These are phyloP conservation scores for Epithele typhae DNA, from an alignment of 768 basidiomycete genomes.

Conservation along the genomic window DNA sequence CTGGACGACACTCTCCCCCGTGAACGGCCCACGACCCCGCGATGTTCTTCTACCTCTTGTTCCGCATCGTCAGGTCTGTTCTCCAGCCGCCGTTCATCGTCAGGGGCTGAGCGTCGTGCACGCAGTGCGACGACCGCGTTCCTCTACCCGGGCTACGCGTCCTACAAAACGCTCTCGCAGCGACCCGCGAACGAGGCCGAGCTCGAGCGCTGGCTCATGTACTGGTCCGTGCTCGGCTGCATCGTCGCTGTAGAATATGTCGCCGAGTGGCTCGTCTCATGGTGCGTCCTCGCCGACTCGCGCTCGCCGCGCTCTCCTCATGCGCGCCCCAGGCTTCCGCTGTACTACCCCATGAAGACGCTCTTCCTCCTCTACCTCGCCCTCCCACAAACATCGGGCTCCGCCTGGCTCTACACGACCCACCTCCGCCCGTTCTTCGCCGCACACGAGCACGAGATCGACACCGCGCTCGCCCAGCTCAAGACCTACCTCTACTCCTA, in stretches of 20 bases:
- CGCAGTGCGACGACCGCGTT: constrained; percentile 69
- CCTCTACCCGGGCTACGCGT: constrained; percentile 91
- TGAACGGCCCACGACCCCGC: neutral
- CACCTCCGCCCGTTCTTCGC: constrained; percentile 83
- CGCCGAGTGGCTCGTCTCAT: constrained; percentile 83
- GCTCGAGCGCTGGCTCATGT: constrained; percentile 94
- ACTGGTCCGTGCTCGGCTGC: constrained; percentile 88
- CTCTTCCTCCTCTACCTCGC: constrained; percentile 86
- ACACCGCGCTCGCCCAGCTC: constrained; percentile 66
- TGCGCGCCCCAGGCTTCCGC: constrained; percentile 63
- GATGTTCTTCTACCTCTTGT: constrained; percentile 42
- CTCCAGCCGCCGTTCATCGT: too few species aligned
- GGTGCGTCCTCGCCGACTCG: constrained; percentile 45
- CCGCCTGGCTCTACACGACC: constrained; percentile 76
- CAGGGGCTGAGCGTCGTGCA: neutral
- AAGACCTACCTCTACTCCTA: constrained; percentile 57
- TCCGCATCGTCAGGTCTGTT: constrained; percentile 36
- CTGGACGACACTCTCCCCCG: neutral
- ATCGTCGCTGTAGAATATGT: constrained; percentile 79
- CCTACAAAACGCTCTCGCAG: constrained; percentile 90
- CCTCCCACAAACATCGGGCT: constrained; percentile 85
- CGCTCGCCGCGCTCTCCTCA: constrained; percentile 5
- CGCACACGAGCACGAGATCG: constrained; percentile 81
- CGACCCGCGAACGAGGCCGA: constrained; percentile 83
- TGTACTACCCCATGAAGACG: constrained; percentile 81